A percentile compares a stretch with the other conserved stretches of the same genome.
Evolutionary conservation across 2,329 filamentous ascomycete species (phyloP).

Genomic region (Diplodia seriata): DNA sequence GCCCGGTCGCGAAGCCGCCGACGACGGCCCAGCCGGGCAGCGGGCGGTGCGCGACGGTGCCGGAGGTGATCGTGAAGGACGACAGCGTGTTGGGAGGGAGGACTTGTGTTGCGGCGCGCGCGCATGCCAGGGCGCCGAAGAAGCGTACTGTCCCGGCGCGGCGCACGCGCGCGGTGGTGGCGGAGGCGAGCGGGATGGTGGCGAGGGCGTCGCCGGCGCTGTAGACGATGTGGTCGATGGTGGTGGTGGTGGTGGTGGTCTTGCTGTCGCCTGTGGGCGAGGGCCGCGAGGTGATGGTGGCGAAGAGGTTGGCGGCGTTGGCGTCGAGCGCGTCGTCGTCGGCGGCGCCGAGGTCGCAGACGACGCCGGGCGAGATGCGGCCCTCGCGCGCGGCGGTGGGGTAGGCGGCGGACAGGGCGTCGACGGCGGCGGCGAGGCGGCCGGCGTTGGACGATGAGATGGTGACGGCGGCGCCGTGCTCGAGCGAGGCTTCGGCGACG

Average conservation of each 20-base stretch:
- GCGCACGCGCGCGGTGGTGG: conserved; percentile 52
- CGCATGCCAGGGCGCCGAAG: conserved; percentile 59
- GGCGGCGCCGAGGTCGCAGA: conserved; percentile 57
- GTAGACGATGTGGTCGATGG: conserved; percentile 63
- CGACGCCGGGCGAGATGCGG: conserved; percentile 53
- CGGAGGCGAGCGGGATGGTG: conserved; percentile 50
- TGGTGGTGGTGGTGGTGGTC: conserved; percentile 35
- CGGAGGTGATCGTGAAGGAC: conserved; percentile 65
- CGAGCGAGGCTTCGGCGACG: conserved; percentile 65
- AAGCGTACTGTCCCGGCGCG: conserved; percentile 59
- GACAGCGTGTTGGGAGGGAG: conserved; percentile 53
- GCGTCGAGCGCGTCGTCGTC: conserved; percentile 54
- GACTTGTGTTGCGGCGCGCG: conserved; percentile 53
- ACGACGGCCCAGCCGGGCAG: conserved; percentile 60
- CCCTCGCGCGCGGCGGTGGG: conserved; percentile 45
- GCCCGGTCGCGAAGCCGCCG: conserved; percentile 57
- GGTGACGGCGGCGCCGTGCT: conserved; percentile 62
- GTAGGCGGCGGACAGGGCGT: conserved; percentile 53
- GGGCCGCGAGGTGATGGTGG: too few species aligned
- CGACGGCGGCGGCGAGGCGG: conserved; percentile 58
- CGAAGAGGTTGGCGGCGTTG: conserved; percentile 57
- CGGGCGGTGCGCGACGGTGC: conserved; percentile 60
- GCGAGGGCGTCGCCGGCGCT: conserved; percentile 61
- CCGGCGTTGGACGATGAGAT: conserved; percentile 65
- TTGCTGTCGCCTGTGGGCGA: too few species aligned